Conservation (phyloP, 331 rosid species). For the Rosa hybrid region DNA sequence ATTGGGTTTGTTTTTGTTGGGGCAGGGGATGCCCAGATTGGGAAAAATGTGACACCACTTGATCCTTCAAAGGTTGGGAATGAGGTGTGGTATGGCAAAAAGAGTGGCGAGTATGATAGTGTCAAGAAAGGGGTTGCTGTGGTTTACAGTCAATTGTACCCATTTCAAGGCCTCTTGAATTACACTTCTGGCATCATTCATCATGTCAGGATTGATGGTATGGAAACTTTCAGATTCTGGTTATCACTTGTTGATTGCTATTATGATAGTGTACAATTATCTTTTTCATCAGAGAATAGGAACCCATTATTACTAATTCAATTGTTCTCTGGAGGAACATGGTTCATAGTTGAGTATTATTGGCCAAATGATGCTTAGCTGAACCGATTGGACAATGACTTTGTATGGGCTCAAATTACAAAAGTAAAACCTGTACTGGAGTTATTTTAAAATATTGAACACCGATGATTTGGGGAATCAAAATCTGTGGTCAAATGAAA, state of each 20-base stretch:
- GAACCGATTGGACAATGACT: not conserved
- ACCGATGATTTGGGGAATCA: not conserved
- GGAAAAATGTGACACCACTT: constrained; percentile 62
- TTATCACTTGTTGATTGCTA: constrained; percentile 15
- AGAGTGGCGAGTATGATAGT: constrained; percentile 63
- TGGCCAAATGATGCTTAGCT: not conserved
- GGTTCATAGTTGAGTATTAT: not conserved
- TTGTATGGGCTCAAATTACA: not conserved
- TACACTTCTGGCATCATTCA: constrained; percentile 93
- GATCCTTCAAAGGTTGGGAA: constrained; percentile 65
- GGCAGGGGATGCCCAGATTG: constrained; percentile 85
- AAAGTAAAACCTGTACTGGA: not conserved
- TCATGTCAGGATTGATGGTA: constrained; percentile 81
- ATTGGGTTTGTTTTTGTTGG: constrained; percentile 35
- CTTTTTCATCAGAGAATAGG: not conserved
- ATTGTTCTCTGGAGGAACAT: not conserved
- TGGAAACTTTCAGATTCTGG: constrained; percentile 5
- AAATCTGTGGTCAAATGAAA: not conserved
- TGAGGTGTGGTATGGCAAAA: constrained; percentile 77
- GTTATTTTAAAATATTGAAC: too few relatives aligned
- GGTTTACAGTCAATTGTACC: constrained; percentile 81
- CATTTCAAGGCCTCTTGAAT: constrained; percentile 77
- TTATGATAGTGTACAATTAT: not conserved
- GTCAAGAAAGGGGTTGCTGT: constrained; percentile 56
- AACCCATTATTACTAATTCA: not conserved